Base-by-base conservation (phyloP, 208 protist genomes). In the Crithidia fasciculata region DNA sequence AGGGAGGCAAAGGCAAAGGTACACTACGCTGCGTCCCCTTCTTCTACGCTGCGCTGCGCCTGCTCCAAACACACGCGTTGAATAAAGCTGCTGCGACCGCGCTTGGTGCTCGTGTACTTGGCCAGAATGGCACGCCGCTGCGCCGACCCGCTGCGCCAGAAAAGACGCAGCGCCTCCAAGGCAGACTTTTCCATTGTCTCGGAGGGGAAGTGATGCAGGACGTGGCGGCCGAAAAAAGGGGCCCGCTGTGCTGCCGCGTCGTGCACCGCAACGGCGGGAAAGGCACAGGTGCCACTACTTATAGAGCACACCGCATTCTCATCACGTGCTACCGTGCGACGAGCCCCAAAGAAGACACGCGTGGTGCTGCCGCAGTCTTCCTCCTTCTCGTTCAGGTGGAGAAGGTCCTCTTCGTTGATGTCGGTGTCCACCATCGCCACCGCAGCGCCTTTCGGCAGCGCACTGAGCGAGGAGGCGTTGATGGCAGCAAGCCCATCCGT, bases 161-260 rank as follows among this genome's bases (percentile, higher is more conserved):
- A 91, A 18, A 59, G 59, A 44, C 82, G 83, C 7, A 95, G 86
- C 3, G 82, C 49, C 64, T 92, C 90, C 18, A 95, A 78, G 5
- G 82, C 69, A 2, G 91, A 78, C 47, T 81, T 83, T 58, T 81
- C 78, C 2, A 85, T 86, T 5, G 70, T 69, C 76, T 92, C 87
- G 19, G 77, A 68, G 10, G 90, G 90, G n/a, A 91, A 60, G 43
- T 75, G 45, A 45, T 75, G 72, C 39, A 69, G 73, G 6, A 94
- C 76, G n/a, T 15, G 16, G 10, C 39, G 59, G 13, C 86, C 81
- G 5, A 69, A 36, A 39, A 73, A 75, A 50, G 74, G 71, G 37
- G 56, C 57, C 12, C 49, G 61, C 53, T 28, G 28, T 28, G 52
- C 57, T 40, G 50, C 8, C 16, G 36, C 56, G 8, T 67, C 37